Percentiles rank a stretch among this genome's conserved stretches.
Evolutionary conservation across 78 protist genomes (phyloP).

Genomic region (Pigoraptor vietnamica): DNA sequence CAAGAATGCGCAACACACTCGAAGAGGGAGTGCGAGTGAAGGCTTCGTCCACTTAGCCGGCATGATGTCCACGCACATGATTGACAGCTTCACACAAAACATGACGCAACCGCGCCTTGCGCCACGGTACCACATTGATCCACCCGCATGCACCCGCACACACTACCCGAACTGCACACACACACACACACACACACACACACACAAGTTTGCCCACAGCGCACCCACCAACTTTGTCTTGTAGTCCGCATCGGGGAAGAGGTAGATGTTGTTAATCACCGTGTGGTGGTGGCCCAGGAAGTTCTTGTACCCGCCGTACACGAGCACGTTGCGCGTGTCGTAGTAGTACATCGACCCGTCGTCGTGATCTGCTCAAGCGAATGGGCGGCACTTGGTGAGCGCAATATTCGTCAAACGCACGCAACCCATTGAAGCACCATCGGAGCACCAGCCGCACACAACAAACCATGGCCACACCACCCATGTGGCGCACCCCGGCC

Average conservation of each 20-base stretch:
- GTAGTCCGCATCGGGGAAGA: neutral
- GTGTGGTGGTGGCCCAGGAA: conserved; percentile 24
- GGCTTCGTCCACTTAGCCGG: too few relatives aligned
- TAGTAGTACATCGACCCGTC: conserved; percentile 25
- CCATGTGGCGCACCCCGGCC: too few relatives aligned
- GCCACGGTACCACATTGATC: neutral
- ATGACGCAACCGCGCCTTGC: too few relatives aligned
- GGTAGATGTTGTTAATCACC: neutral
- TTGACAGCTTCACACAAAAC: too few relatives aligned
- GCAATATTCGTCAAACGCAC: too few relatives aligned
- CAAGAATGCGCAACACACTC: neutral
- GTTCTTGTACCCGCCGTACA: conserved; percentile 34
- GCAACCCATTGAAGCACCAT: too few relatives aligned
- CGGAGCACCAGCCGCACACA: too few relatives aligned
- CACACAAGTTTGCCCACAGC: neutral
- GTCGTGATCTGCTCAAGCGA: too few relatives aligned
- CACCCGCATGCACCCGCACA: neutral
- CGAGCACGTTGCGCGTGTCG: conserved; percentile 14
- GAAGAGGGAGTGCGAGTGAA: neutral
- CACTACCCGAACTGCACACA: neutral
- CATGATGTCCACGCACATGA: too few relatives aligned
- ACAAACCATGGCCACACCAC: too few relatives aligned
- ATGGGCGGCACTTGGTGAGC: too few relatives aligned
- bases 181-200: neutral
- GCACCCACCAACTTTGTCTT: neutral